These are phyloP conservation scores for Medicago arabica DNA, from an alignment of 306 rosid species.

Conservation along the genomic window DNA sequence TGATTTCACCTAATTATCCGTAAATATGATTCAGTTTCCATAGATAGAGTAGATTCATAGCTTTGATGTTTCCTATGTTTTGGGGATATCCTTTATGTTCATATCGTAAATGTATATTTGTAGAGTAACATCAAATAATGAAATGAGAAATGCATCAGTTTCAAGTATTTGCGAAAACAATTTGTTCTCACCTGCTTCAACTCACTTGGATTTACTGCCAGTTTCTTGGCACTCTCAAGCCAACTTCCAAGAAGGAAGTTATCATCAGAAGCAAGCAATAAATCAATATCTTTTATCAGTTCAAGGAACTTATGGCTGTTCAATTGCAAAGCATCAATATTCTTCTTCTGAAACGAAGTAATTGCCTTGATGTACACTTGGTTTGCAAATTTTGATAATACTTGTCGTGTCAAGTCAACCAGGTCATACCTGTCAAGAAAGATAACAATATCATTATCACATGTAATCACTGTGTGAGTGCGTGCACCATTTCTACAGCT, in stretches of 20 bases:
- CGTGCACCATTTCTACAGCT: neutral
- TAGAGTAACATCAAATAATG: neutral
- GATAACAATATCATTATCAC: constrained; percentile 13
- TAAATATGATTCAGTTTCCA: no score
- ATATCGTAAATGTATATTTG: neutral
- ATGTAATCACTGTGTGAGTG: neutral
- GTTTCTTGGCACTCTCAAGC: constrained; percentile 85
- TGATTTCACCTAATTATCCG: no score
- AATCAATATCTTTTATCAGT: constrained; percentile 79
- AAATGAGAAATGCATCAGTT: neutral
- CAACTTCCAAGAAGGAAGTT: constrained; percentile 92
- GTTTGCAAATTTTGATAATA: constrained; percentile 83
- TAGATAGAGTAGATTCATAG: no score
- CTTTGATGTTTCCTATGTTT: no score
- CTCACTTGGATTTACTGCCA: constrained; percentile 69
- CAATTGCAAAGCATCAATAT: constrained; percentile 56
- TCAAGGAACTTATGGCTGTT: constrained; percentile 70
- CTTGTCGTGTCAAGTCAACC: constrained; percentile 93
- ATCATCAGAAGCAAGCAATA: constrained; percentile 80
- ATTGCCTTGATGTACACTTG: constrained; percentile 68
- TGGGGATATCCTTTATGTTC: no score
- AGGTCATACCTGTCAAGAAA: constrained; percentile 79
- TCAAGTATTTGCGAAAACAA: neutral
- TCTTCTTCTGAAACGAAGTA: constrained; percentile 62
- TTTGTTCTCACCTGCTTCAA: constrained; percentile 62